Percentiles rank a stretch among this genome's conserved stretches.
Evolutionary conservation across 345 rosid genomes (phyloP).

Genomic region (Gossypium longicalyx): DNA sequence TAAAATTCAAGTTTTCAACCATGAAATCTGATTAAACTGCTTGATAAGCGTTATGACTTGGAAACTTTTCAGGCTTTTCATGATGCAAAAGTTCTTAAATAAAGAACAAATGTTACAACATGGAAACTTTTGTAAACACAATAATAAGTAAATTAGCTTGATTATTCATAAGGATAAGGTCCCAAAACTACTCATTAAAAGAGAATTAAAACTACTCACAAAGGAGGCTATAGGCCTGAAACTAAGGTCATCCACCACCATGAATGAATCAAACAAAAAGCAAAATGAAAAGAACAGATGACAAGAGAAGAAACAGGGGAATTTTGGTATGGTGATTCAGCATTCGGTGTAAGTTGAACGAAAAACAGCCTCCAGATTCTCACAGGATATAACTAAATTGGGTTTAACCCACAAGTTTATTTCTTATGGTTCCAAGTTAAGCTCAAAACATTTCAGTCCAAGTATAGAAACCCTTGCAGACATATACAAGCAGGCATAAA

Average conservation of each 20-base stretch:
- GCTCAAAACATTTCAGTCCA: slow-evolving; percentile 13
- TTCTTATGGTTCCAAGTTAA: slow-evolving; percentile 13
- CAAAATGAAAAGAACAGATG: not conserved
- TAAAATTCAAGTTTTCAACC: not conserved
- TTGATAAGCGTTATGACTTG: not conserved
- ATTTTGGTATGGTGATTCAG: slow-evolving; percentile 16
- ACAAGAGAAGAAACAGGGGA: slow-evolving; percentile 11
- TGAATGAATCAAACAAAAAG: slow-evolving; percentile 6
- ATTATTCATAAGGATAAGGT: not conserved
- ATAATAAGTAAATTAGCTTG: not conserved
- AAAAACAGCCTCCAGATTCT: not conserved
- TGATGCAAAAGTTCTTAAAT: slow-evolving; percentile 1
- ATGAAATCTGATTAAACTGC: not conserved
- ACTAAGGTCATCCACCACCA: slow-evolving; percentile 2
- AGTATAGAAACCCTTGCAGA: slow-evolving; percentile 5
- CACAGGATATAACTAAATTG: slow-evolving; percentile 10
- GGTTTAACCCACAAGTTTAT: slow-evolving; percentile 2
- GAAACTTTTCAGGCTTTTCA: not conserved
- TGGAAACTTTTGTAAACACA: not conserved
- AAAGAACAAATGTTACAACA: not conserved
- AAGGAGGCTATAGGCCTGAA: not conserved
- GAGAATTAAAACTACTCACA: not conserved
- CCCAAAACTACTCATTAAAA: not conserved
- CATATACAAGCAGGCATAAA: slow-evolving; percentile 24
- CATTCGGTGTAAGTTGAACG: not conserved